These are phyloP conservation scores for Karstenula rhodostoma DNA, from an alignment of 2,329 filamentous ascomycete species.

Conservation along the genomic window DNA sequence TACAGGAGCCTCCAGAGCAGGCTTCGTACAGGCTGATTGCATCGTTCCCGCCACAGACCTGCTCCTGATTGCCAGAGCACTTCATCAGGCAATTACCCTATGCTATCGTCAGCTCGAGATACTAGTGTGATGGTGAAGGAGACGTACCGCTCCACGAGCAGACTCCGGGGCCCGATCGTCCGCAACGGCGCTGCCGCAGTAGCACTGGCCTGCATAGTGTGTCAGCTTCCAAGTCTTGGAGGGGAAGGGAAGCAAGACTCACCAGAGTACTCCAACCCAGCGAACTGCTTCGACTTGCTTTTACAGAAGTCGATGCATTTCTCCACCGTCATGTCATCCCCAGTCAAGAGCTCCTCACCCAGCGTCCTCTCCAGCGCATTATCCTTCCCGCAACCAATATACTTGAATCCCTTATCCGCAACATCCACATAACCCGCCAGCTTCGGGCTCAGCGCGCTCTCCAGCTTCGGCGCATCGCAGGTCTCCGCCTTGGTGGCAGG, in stretches of 20 bases:
- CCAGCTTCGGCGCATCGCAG: conserved; percentile 24
- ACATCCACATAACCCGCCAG: conserved; percentile 56
- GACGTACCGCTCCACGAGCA: conserved; percentile 1
- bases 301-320: conserved; percentile 64
- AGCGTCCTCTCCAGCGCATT: conserved; percentile 45
- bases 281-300: conserved; percentile 58
- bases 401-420: conserved; percentile 61
- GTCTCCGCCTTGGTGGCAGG: conserved; percentile 17
- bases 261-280: conserved; percentile 62
- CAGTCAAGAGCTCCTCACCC: conserved; percentile 29
- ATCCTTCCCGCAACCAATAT: conserved; percentile 66
- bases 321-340: conserved; percentile 61
- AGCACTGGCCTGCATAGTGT: conserved; percentile 61
- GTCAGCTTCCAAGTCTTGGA: neutral
- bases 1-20: conserved; percentile 22
- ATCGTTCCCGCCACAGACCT: conserved; percentile 28
- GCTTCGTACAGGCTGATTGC: conserved; percentile 28
- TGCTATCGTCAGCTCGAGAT: conserved; percentile 25
- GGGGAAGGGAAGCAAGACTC: neutral
- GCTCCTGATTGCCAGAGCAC: conserved; percentile 58
- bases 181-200: conserved; percentile 50
- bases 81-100: conserved; percentile 62
- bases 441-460: conserved; percentile 51
- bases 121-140: neutral
- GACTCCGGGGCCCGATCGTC: conserved; percentile 27